Conservation (phyloP, 225 moss, liverwort and hornwort species). For the Sphagnum contortum region DNA sequence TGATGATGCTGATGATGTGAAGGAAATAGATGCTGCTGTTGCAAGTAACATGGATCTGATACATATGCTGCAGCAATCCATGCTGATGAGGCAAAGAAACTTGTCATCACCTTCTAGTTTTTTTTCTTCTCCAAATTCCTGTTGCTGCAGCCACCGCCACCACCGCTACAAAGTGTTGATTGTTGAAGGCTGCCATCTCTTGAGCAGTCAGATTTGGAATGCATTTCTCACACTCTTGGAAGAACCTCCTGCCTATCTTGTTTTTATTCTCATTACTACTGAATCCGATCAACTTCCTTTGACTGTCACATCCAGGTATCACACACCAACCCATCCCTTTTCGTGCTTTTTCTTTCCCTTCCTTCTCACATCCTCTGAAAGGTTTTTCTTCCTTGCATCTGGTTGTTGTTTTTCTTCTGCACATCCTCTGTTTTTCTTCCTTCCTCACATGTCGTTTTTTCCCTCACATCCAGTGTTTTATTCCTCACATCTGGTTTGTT, state of each 20-base stretch:
- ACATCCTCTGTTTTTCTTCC: no score
- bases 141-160: neutral
- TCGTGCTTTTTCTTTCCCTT: no score
- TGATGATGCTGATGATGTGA: slow-evolving; percentile 20
- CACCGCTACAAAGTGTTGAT: slow-evolving; percentile 66
- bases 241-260: slow-evolving; percentile 57
- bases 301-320: slow-evolving; percentile 47
- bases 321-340: no score
- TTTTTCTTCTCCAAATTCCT: slow-evolving; percentile 3
- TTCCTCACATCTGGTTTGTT: no score
- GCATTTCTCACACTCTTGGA: slow-evolving; percentile 75
- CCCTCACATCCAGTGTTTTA: no score
- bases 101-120: slow-evolving; percentile 23
- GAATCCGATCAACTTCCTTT: slow-evolving; percentile 61
- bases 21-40: slow-evolving; percentile 42
- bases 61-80: slow-evolving; percentile 37
- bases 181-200: slow-evolving; percentile 72
- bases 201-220: slow-evolving; percentile 61
- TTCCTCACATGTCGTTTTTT: no score
- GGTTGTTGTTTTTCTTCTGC: no score
- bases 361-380: no score
- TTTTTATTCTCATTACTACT: slow-evolving; percentile 74
- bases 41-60: slow-evolving; percentile 43
- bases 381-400: no score
- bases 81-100: slow-evolving; percentile 27